These are phyloP conservation scores for Sclerotinia sclerotiorum DNA, from an alignment of 2,329 filamentous ascomycete genomes.

Conservation along the genomic window DNA sequence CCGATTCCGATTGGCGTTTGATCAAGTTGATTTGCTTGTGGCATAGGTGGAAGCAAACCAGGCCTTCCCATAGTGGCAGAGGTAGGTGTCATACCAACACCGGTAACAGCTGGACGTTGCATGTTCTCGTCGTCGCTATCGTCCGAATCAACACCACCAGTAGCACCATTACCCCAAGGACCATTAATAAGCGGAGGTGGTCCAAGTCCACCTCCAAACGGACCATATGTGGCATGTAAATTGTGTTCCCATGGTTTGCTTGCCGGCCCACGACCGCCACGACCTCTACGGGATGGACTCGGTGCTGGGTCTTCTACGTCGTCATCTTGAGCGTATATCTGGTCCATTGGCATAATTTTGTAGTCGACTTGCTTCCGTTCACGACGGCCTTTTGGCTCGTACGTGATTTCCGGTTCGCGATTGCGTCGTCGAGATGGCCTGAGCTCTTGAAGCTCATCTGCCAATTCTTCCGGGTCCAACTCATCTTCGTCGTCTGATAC, in stretches of 20 bases:
- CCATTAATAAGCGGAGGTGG: slow-evolving; percentile 54
- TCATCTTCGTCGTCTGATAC: slow-evolving; percentile 55
- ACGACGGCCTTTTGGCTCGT: slow-evolving; percentile 58
- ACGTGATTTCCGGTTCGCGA: slow-evolving; percentile 57
- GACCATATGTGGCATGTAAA: slow-evolving; percentile 86
- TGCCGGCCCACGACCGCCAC: slow-evolving; percentile 56
- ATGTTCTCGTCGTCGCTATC: slow-evolving; percentile 92
- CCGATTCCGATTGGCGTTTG: slow-evolving; percentile 60
- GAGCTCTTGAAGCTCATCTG: slow-evolving; percentile 64
- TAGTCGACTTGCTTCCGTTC: slow-evolving; percentile 75
- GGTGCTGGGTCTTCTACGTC: slow-evolving; percentile 67
- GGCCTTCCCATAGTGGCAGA: slow-evolving; percentile 47
- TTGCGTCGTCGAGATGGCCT: slow-evolving; percentile 47
- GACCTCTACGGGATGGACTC: slow-evolving; percentile 63
- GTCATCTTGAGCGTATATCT: slow-evolving; percentile 69
- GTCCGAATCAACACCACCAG: slow-evolving; percentile 84
- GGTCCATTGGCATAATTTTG: slow-evolving; percentile 75
- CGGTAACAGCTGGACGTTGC: slow-evolving; percentile 61
- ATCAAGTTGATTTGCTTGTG: slow-evolving; percentile 58
- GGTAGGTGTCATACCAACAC: slow-evolving; percentile 64
- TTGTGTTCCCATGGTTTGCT: slow-evolving; percentile 66
- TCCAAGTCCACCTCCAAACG: slow-evolving; percentile 84
- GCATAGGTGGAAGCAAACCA: slow-evolving; percentile 51
- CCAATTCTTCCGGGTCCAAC: slow-evolving; percentile 63
- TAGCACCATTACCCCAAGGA: slow-evolving; percentile 70